Percentiles rank a stretch among this genome's conserved stretches.
Evolutionary conservation across 2,329 filamentous ascomycete genomes (phyloP).

Genomic region (Sclerotinia subarctica): DNA sequence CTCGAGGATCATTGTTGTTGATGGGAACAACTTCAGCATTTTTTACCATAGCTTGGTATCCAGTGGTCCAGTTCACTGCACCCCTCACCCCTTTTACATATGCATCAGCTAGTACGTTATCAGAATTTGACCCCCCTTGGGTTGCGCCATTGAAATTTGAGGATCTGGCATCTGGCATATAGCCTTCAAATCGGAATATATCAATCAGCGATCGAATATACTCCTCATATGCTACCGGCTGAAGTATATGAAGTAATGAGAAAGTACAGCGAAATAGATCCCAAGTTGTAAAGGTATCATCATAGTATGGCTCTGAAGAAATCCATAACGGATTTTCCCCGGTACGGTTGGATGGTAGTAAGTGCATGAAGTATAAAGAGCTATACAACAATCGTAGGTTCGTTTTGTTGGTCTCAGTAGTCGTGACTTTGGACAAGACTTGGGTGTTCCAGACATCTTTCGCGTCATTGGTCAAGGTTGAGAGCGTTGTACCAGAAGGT

Average conservation of each 20-base stretch:
- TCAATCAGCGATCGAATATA: conserved; percentile 66
- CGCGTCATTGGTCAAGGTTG: conserved; percentile 44
- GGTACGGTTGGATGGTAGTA: conserved; percentile 58
- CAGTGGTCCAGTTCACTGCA: conserved; percentile 60
- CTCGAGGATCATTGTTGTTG: conserved; percentile 53
- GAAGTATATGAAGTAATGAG: conserved; percentile 61
- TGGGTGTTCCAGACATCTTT: conserved; percentile 57
- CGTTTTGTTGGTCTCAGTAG: conserved; percentile 52
- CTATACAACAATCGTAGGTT: conserved; percentile 63
- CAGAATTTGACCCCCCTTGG: conserved; percentile 67
- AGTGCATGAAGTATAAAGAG: conserved; percentile 53
- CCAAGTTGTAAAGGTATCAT: conserved; percentile 70
- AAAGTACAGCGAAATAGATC: conserved; percentile 60
- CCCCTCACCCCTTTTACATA: conserved; percentile 64
- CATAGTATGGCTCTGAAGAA: conserved; percentile 64
- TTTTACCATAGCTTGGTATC: conserved; percentile 59
- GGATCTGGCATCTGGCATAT: conserved; percentile 62
- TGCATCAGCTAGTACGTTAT: conserved; percentile 70
- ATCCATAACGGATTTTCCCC: conserved; percentile 66
- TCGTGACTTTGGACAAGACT: conserved; percentile 62
- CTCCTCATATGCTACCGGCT: conserved; percentile 60
- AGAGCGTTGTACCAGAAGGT: conserved; percentile 43
- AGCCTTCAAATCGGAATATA: conserved; percentile 63
- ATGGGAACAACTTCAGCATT: conserved; percentile 61
- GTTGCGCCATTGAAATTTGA: conserved; percentile 67